Evolutionary conservation across 1,284 basidiomycete species (phyloP), one percentile per base, ranked within the genome.

Genomic region (Ceratobasidium sp.): DNA sequence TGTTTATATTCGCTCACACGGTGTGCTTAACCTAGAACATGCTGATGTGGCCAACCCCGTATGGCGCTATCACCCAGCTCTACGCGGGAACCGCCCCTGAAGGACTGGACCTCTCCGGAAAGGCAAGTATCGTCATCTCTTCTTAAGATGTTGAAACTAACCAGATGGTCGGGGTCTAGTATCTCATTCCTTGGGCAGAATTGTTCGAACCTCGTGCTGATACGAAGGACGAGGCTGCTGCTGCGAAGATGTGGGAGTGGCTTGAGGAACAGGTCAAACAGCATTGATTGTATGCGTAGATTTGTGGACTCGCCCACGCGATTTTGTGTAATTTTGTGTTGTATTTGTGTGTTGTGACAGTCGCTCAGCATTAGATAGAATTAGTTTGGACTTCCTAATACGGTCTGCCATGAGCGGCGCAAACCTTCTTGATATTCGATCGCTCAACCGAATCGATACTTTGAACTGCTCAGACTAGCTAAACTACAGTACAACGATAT

Each of bases 211-310:
- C 64, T 11, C 57, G 74, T 19, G 9, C 56, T 15, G 66, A 71
- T 41, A 71, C 83, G 0, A 80, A 81, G 27, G 74, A 75, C 24
- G 47, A 51, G 51, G 54, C 29, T 5, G 73, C 84, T 3, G 83
- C 80, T 22, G 77, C 75, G 51, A 79, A 83, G 9, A 75, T 85
- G 6, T 85, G 84, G 85, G 78, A 79, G 4, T 62, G 36, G 59
- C 59, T 45, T 5, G 41, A 47, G 24, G 59, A 44, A 29, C 59
- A 44, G 36, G 36, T n/a, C 4, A 44, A 47, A n/a, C 29, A 44
- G 50, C 53, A 56, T 22, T 56, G 41, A 56, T 31, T 5, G 4
- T n/a, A n/a, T 4, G 4, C 11, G 36, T 41, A 5, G 11, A n/a
- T 5, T 41, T 11, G 11, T 41, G 11, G 11, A 5, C 11, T n/a